phyloP scores from a whole-genome alignment of 2,329 filamentous ascomycete genomes.

The Paraphaeosphaeria sporulosa region DNA sequence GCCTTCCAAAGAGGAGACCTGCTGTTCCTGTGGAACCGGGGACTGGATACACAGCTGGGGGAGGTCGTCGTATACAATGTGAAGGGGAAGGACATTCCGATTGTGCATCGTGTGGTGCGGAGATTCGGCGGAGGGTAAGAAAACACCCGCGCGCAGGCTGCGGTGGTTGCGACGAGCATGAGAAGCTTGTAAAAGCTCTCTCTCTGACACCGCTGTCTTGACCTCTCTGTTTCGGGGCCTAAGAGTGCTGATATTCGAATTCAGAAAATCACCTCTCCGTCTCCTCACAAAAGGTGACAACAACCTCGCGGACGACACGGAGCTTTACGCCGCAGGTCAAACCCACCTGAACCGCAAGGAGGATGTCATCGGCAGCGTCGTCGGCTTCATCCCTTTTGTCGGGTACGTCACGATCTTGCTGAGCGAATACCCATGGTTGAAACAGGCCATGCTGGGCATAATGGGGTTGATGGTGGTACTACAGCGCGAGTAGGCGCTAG shows the following conservation, averaged over 20 bases:
- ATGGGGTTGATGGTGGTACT: conserved; percentile 95
- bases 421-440: conserved; percentile 95
- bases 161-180: neutral
- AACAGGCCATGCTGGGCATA: conserved; percentile 90
- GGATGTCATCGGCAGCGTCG: conserved; percentile 92
- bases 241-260: neutral
- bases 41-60: conserved; percentile 69
- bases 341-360: conserved; percentile 80
- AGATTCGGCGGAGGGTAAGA: conserved; percentile 67
- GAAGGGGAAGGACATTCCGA: conserved; percentile 92
- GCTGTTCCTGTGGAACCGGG: conserved; percentile 78
- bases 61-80: conserved; percentile 86
- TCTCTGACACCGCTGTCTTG: neutral
- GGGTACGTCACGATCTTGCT: conserved; percentile 97
- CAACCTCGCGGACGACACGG: conserved; percentile 91
- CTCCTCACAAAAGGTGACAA: conserved; percentile 98
- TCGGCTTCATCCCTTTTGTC: conserved; percentile 91
- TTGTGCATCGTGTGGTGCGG: conserved; percentile 91
- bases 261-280: conserved; percentile 60
- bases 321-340: conserved; percentile 85
- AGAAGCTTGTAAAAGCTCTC: conserved; percentile 18
- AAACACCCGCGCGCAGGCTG: neutral
- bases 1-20: conserved; percentile 82
- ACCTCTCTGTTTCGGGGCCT: conserved; percentile 3
- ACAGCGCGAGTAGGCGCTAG: conserved; percentile 74